phyloP scores from a whole-genome alignment of 2,329 filamentous ascomycete species.

The Ophiostoma piceae region DNA sequence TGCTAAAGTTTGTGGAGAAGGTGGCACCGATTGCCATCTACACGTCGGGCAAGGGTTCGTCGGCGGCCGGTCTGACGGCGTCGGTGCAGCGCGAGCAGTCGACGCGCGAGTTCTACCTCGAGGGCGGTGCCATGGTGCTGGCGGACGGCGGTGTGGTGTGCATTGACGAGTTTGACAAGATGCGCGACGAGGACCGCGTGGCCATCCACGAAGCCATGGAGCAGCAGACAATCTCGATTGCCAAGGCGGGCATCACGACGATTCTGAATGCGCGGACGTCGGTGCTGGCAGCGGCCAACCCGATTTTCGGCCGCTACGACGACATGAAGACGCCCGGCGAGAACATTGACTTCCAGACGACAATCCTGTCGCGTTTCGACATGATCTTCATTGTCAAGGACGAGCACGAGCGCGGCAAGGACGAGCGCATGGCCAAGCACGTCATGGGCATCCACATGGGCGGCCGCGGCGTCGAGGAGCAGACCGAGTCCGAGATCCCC shows the following conservation, averaged over 20 bases:
- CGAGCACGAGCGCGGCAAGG: constrained; percentile 81
- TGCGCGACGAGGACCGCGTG: constrained; percentile 95
- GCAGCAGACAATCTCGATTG: constrained; percentile 98
- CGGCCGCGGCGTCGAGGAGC: constrained; percentile 73
- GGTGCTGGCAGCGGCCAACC: constrained; percentile 91
- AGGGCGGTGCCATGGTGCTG: constrained; percentile 97
- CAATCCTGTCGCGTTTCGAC: constrained; percentile 95
- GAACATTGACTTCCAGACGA: constrained; percentile 99
- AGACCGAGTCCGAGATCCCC: constrained; percentile 78
- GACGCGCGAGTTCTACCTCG: constrained; percentile 93
- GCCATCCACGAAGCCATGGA: constrained; percentile 99
- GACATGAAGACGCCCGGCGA: constrained; percentile 96
- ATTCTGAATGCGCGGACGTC: constrained; percentile 95
- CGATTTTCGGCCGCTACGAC: constrained; percentile 95
- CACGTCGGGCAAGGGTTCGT: constrained; percentile 96
- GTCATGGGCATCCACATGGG: constrained; percentile 98
- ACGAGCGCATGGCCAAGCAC: constrained; percentile 91
- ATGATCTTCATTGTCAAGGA: constrained; percentile 99
- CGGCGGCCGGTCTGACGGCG: constrained; percentile 92
- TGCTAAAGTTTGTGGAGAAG: constrained; percentile 96
- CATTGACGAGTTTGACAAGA: constrained; percentile 99
- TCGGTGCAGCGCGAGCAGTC: constrained; percentile 90
- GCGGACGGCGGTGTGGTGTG: constrained; percentile 96
- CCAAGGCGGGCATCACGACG: constrained; percentile 96
- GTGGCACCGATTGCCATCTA: constrained; percentile 96